These are phyloP conservation scores for Neodidymelliopsis sp. DNA, from an alignment of 2,329 filamentous ascomycete genomes.

Conservation along the genomic window DNA sequence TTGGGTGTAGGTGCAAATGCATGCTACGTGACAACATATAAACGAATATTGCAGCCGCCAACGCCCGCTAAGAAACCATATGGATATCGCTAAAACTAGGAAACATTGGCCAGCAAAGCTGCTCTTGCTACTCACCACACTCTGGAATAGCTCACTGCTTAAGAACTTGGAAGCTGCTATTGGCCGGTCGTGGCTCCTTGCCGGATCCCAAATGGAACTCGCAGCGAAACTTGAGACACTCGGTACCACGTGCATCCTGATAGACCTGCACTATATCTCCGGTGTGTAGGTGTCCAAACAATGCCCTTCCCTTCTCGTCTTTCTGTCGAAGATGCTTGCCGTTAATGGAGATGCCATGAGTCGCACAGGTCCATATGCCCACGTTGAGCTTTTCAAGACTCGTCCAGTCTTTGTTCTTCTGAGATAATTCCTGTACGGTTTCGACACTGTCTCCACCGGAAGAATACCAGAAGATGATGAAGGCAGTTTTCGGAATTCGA, in stretches of 20 bases:
- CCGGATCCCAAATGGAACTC: slow-evolving; percentile 54
- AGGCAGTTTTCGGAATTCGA: slow-evolving; percentile 80
- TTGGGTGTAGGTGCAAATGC: neutral
- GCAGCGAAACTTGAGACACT: slow-evolving; percentile 52
- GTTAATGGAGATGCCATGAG: slow-evolving; percentile 79
- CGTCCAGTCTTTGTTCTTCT: slow-evolving; percentile 61
- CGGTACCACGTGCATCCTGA: slow-evolving; percentile 53
- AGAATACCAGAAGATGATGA: slow-evolving; percentile 68
- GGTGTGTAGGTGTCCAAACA: slow-evolving; percentile 74
- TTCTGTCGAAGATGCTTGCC: slow-evolving; percentile 68
- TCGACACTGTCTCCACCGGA: slow-evolving; percentile 76
- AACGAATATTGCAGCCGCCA: neutral
- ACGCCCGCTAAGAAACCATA: slow-evolving; percentile 13
- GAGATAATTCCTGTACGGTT: slow-evolving; percentile 53
- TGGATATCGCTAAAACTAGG: slow-evolving; percentile 8
- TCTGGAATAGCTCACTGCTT: neutral
- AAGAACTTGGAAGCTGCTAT: slow-evolving; percentile 33
- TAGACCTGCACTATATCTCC: slow-evolving; percentile 81
- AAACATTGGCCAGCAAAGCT: neutral
- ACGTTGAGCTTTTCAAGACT: slow-evolving; percentile 64
- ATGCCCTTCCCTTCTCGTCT: slow-evolving; percentile 57
- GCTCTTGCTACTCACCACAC: neutral
- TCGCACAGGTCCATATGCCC: slow-evolving; percentile 82
- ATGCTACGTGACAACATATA: neutral
- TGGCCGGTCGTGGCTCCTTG: slow-evolving; percentile 34